phyloP scores from a whole-genome alignment of 495 filamentous ascomycete species.

The Platismatia glauca region DNA sequence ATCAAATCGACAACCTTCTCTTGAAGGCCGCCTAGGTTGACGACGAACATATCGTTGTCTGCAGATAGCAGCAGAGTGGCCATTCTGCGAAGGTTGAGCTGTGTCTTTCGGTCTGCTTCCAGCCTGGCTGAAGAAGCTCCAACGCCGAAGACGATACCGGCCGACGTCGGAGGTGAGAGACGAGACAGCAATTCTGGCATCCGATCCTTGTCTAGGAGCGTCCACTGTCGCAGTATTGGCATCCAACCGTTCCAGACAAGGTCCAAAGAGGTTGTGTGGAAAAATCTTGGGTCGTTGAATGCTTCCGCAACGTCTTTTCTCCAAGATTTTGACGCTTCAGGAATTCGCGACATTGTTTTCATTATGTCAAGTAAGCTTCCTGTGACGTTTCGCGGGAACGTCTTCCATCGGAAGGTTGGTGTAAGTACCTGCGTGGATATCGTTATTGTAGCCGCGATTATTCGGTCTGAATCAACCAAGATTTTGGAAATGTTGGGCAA shows the following conservation, averaged over 20 bases:
- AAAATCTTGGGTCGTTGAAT: constrained; percentile 83
- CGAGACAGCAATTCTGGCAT: constrained; percentile 71
- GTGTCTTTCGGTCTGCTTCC: constrained; percentile 88
- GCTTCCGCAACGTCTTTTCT: constrained; percentile 87
- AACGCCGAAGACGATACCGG: constrained; percentile 95
- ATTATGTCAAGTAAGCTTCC: constrained; percentile 61
- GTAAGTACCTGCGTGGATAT: constrained; percentile 79
- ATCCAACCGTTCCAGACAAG: constrained; percentile 71
- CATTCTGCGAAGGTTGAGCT: constrained; percentile 80
- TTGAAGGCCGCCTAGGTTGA: constrained; percentile 59
- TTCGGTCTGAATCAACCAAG: constrained; percentile 75
- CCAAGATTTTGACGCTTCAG: constrained; percentile 80
- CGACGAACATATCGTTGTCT: constrained; percentile 65
- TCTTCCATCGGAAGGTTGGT: constrained; percentile 73
- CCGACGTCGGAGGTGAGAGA: constrained; percentile 79
- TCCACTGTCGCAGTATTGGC: constrained; percentile 72
- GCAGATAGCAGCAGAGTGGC: constrained; percentile 67
- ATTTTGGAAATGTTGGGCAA: constrained; percentile 79
- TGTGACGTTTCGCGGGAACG: constrained; percentile 80
- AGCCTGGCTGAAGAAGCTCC: constrained; percentile 88
- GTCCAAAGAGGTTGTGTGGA: constrained; percentile 48
- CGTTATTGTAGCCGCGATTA: constrained; percentile 61
- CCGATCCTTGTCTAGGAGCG: constrained; percentile 75
- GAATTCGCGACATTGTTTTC: constrained; percentile 64
- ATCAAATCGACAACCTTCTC: constrained; percentile 85